These are phyloP conservation scores for Rubroshorea leprosula DNA, from an alignment of 345 rosid species.

Conservation along the genomic window DNA sequence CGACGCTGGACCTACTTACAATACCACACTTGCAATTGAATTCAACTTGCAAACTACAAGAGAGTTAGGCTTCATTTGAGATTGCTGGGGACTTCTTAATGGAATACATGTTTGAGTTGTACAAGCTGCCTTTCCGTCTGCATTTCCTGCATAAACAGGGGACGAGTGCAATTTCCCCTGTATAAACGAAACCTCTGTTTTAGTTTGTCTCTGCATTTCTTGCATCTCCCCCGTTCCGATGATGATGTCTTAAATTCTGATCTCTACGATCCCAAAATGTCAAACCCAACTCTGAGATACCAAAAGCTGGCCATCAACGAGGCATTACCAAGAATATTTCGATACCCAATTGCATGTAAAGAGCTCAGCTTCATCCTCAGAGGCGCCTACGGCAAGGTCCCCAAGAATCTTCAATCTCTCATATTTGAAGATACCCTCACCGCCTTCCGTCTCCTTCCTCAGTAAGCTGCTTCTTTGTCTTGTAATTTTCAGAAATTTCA, in stretches of 20 bases:
- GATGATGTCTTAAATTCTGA: background rate
- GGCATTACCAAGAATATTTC: slow-evolving; percentile 35
- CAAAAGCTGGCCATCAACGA: slow-evolving; percentile 39
- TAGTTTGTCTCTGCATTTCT: slow-evolving; percentile 11
- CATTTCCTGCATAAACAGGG: too few species aligned
- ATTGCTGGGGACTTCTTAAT: too few species aligned
- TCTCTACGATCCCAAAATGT: slow-evolving; percentile 23
- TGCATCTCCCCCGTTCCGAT: slow-evolving; percentile 18
- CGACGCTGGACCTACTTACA: too few species aligned
- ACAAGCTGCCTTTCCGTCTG: too few species aligned
- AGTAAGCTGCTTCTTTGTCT: slow-evolving; percentile 29
- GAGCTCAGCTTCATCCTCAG: slow-evolving; percentile 59
- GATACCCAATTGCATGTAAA: slow-evolving; percentile 60
- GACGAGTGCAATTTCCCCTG: background rate
- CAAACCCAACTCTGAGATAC: slow-evolving; percentile 46
- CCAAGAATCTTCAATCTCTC: slow-evolving; percentile 54
- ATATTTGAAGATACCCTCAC: slow-evolving; percentile 61
- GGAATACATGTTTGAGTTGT: too few species aligned
- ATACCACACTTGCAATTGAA: too few species aligned
- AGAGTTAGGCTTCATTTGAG: too few species aligned
- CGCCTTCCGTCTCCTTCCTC: slow-evolving; percentile 74
- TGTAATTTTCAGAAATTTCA: background rate
- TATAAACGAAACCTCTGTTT: background rate
- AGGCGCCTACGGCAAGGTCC: slow-evolving; percentile 40
- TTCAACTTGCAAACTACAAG: too few species aligned